Conservation (phyloP, 2,329 filamentous ascomycete species). For the Trichoderma guizhouense region DNA sequence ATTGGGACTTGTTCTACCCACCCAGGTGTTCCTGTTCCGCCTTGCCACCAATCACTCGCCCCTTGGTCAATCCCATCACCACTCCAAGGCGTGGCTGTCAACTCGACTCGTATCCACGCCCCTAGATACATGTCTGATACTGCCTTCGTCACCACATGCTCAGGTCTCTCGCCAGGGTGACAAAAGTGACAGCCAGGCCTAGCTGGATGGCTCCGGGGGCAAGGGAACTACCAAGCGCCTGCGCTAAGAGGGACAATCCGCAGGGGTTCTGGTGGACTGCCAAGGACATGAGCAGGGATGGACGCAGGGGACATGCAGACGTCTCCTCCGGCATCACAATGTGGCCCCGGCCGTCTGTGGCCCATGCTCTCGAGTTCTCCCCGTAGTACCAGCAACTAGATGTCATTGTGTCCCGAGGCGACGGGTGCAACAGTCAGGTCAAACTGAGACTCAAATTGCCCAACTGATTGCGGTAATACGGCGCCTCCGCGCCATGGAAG, state of each 20-base stretch:
- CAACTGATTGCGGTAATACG: background rate
- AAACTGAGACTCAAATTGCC: constrained; percentile 11
- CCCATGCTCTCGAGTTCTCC: constrained; percentile 4
- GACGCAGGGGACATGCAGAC: constrained; percentile 11
- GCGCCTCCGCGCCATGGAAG: background rate
- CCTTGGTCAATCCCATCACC: constrained; percentile 9
- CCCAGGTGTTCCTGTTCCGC: background rate
- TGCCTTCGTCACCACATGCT: background rate
- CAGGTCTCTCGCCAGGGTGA: constrained; percentile 8
- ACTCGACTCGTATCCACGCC: constrained; percentile 14
- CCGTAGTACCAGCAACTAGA: constrained; percentile 4
- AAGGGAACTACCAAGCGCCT: constrained; percentile 10
- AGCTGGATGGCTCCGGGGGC: background rate
- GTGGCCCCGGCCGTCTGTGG: constrained; percentile 1
- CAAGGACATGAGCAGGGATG: constrained; percentile 13
- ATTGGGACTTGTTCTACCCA: constrained; percentile 14
- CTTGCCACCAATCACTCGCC: constrained; percentile 12
- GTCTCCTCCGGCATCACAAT: constrained; percentile 5
- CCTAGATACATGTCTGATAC: constrained; percentile 11
- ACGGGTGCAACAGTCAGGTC: constrained; percentile 12
- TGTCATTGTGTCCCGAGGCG: constrained; percentile 15
- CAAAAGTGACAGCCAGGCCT: constrained; percentile 4
- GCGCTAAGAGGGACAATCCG: constrained; percentile 8
- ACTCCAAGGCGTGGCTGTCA: constrained; percentile 8
- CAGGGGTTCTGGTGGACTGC: constrained; percentile 7